These are phyloP conservation scores for Baudoinia panamericana DNA, from an alignment of 495 filamentous ascomycete species.

Conservation along the genomic window DNA sequence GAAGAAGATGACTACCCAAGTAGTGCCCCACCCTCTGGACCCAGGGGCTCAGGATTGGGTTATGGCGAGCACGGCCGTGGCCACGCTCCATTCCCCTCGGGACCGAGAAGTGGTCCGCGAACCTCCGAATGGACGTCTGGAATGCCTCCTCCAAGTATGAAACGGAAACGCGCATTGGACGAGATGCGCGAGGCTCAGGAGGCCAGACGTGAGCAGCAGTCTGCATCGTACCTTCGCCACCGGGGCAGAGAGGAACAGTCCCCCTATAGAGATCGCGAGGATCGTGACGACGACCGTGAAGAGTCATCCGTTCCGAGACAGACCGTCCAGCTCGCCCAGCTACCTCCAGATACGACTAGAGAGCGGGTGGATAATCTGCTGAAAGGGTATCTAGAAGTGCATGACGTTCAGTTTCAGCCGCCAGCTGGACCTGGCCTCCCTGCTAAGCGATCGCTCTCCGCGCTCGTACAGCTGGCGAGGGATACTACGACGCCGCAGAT, in stretches of 20 bases:
- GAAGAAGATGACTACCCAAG: slow-evolving; percentile 37
- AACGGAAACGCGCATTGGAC: slow-evolving; percentile 39
- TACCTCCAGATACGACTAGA: slow-evolving; percentile 52
- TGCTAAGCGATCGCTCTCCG: slow-evolving; percentile 65
- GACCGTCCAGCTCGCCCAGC: slow-evolving; percentile 60
- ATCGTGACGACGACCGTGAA: slow-evolving; percentile 33
- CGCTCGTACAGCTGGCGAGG: slow-evolving; percentile 72
- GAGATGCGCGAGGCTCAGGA: slow-evolving; percentile 35
- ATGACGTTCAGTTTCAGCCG: slow-evolving; percentile 62
- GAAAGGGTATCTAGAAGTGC: slow-evolving; percentile 53
- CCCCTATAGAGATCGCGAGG: slow-evolving; percentile 35
- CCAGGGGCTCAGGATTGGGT: slow-evolving; percentile 22
- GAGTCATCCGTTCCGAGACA: slow-evolving; percentile 73
- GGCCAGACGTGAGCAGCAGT: slow-evolving; percentile 27
- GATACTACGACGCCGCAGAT: slow-evolving; percentile 80
- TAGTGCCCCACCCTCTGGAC: slow-evolving; percentile 30
- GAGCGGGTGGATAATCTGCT: slow-evolving; percentile 64
- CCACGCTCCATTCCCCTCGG: slow-evolving; percentile 17
- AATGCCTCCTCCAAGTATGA: slow-evolving; percentile 26
- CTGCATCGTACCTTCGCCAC: slow-evolving; percentile 50
- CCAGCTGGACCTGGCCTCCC: slow-evolving; percentile 43
- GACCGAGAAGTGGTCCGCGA: slow-evolving; percentile 56
- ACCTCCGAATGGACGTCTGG: slow-evolving; percentile 53
- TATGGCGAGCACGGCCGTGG: slow-evolving; percentile 18
- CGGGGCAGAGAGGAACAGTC: slow-evolving; percentile 37